These are phyloP conservation scores for Geoglossum glabrum DNA, from an alignment of 495 filamentous ascomycete species.

Conservation along the genomic window DNA sequence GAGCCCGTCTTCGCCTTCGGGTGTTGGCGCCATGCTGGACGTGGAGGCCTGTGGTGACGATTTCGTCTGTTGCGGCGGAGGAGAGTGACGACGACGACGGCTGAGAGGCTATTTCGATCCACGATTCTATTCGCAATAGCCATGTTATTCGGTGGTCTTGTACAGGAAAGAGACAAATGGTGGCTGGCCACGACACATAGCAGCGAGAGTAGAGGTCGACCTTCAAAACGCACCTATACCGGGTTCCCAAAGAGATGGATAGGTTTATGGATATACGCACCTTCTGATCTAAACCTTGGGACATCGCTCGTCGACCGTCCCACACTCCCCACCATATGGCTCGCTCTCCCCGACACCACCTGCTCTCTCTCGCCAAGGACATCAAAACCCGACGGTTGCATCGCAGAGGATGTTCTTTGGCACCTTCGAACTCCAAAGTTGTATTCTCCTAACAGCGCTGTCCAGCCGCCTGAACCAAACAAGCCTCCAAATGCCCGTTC, in stretches of 20 bases:
- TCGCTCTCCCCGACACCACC: background rate
- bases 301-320: background rate
- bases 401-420: background rate
- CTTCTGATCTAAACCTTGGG: background rate
- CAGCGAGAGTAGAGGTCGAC: background rate
- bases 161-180: background rate
- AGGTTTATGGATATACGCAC: background rate
- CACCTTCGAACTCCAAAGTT: too few relatives aligned
- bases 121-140: conserved; percentile 49
- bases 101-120: conserved; percentile 87
- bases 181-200: background rate
- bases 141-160: background rate
- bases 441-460: too few relatives aligned
- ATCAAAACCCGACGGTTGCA: background rate
- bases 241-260: background rate
- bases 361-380: background rate
- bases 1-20: conserved; percentile 31
- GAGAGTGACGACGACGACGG: conserved; percentile 84
- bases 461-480: too few relatives aligned
- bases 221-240: background rate
- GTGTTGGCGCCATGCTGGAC: conserved; percentile 36
- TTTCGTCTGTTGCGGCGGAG: conserved; percentile 51
- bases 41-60: conserved; percentile 66
- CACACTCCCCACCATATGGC: background rate
- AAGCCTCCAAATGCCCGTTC: too few relatives aligned